phyloP scores from a whole-genome alignment of 2,329 filamentous ascomycete species.

The Venturia effusa region DNA sequence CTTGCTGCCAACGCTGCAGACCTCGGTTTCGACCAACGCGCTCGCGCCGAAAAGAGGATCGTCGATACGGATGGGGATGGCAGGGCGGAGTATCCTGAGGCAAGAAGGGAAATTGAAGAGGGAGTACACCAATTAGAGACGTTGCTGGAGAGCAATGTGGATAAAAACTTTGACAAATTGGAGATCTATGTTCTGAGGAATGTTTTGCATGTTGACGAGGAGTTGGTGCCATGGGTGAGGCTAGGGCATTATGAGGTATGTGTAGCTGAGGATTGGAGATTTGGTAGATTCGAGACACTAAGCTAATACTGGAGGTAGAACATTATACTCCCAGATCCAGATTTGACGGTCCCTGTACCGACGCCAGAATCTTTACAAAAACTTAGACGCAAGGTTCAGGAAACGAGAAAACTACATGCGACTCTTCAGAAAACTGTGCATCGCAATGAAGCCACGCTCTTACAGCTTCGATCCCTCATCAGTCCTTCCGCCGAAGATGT shows the following conservation, averaged over 20 bases:
- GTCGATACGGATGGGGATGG: conserved; percentile 29
- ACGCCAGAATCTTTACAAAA: conserved; percentile 58
- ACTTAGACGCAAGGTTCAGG: conserved; percentile 64
- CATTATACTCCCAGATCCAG: background rate
- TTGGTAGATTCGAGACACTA: background rate
- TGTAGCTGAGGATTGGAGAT: background rate
- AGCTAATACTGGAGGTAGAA: background rate
- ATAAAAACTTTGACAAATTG: conserved; percentile 40
- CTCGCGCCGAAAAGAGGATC: conserved; percentile 34
- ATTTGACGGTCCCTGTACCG: conserved; percentile 29
- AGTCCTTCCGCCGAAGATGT: conserved; percentile 13
- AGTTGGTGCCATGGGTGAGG: conserved; percentile 65
- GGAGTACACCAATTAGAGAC: conserved; percentile 47
- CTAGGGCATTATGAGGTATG: conserved; percentile 70
- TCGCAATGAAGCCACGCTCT: conserved; percentile 61
- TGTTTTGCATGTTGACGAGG: conserved; percentile 42
- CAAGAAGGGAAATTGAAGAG: conserved; percentile 68
- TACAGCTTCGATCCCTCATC: conserved; percentile 50
- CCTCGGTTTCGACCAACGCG: conserved; percentile 62
- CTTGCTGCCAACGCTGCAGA: conserved; percentile 59
- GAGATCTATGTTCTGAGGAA: conserved; percentile 81
- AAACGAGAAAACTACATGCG: conserved; percentile 64
- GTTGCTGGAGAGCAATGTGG: conserved; percentile 37
- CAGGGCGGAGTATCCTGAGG: conserved; percentile 35
- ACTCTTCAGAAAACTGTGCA: conserved; percentile 59